phyloP scores from a whole-genome alignment of 768 basidiomycete genomes.

The Vararia minispora region DNA sequence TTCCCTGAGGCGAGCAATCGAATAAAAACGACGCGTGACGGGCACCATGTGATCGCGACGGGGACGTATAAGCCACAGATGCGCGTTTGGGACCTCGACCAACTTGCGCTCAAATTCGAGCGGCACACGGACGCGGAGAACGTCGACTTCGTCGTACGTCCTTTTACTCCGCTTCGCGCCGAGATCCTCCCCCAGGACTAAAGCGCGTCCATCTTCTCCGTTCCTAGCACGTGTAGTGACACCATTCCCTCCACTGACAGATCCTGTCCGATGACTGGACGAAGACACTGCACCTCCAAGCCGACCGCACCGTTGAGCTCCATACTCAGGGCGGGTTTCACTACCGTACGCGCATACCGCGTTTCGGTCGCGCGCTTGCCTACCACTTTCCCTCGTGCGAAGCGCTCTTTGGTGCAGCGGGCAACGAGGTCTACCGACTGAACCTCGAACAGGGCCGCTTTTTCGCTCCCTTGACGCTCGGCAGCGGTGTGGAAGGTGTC shows the following conservation, averaged over 20 bases:
- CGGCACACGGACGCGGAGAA: slow-evolving; percentile 94
- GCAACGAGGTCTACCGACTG: slow-evolving; percentile 82
- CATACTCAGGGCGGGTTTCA: slow-evolving; percentile 93
- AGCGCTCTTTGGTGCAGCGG: slow-evolving; percentile 73
- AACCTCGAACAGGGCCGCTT: slow-evolving; percentile 95
- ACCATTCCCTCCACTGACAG: slow-evolving; percentile 28
- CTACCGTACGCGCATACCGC: slow-evolving; percentile 88
- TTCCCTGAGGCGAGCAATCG: slow-evolving; percentile 95
- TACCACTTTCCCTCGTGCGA: slow-evolving; percentile 96
- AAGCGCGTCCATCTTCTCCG: too few species aligned
- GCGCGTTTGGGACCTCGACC: slow-evolving; percentile 89
- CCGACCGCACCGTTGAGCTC: slow-evolving; percentile 87
- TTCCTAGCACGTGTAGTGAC: background rate
- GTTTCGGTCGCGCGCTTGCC: slow-evolving; percentile 82
- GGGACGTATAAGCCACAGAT: slow-evolving; percentile 98
- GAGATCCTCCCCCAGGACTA: too few species aligned
- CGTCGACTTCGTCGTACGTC: slow-evolving; percentile 93
- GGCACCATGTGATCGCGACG: slow-evolving; percentile 86
- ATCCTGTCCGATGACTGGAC: slow-evolving; percentile 98
- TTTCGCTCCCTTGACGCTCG: slow-evolving; percentile 65
- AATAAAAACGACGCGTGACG: slow-evolving; percentile 84
- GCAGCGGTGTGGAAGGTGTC: slow-evolving; percentile 64
- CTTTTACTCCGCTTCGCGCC: slow-evolving; percentile 18
- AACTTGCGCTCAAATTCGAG: slow-evolving; percentile 90
- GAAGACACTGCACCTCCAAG: slow-evolving; percentile 93